These are phyloP conservation scores for Fusarium neocosmosporiellum DNA, from an alignment of 2,329 filamentous ascomycete species.

Conservation along the genomic window DNA sequence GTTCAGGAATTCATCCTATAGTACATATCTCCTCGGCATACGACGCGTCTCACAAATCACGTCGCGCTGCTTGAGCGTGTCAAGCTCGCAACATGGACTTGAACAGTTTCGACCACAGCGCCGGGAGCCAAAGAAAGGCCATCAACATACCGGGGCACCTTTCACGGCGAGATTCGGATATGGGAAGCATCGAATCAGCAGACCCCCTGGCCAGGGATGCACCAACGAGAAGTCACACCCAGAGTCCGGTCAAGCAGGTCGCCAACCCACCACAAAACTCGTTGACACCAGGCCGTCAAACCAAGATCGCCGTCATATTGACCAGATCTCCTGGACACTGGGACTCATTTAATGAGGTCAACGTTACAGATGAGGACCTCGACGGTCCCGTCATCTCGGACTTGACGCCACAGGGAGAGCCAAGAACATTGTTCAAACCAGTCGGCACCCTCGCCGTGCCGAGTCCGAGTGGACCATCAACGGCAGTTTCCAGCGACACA, in stretches of 20 bases:
- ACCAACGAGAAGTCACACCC: conserved; percentile 17
- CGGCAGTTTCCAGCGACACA: conserved; percentile 11
- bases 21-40: background rate
- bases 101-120: background rate
- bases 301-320: conserved; percentile 38
- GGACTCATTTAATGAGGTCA: conserved; percentile 6
- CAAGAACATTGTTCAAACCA: conserved; percentile 10
- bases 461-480: conserved; percentile 4
- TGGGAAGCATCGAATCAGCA: conserved; percentile 31
- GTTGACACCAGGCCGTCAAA: background rate
- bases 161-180: background rate
- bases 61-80: conserved; percentile 10
- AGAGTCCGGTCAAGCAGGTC: conserved; percentile 14
- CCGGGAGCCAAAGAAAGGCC: background rate
- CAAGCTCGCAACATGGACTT: conserved; percentile 15
- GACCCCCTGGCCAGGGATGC: conserved; percentile 32
- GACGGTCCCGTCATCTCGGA: conserved; percentile 34
- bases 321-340: conserved; percentile 19
- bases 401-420: conserved; percentile 29
- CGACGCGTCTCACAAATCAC: background rate
- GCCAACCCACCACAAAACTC: background rate
- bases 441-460: background rate
- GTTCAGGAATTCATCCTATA: background rate
- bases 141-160: background rate
- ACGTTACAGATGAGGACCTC: conserved; percentile 7